Conservation (phyloP, 495 filamentous ascomycete genomes). For the Xylaria telfairii region DNA sequence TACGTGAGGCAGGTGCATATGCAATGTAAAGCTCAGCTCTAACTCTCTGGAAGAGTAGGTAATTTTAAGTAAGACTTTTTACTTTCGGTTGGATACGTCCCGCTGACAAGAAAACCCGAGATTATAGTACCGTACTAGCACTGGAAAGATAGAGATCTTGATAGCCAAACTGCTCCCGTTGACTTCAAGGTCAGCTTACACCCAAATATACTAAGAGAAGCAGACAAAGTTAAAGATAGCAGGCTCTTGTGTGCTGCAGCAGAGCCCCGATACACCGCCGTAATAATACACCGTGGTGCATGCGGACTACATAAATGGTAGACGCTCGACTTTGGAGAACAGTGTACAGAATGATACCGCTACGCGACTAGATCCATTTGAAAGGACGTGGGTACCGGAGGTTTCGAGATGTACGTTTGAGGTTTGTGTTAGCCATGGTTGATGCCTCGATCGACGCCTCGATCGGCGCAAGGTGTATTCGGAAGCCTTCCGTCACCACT, state of each 20-base stretch:
- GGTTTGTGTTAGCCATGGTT: too few species aligned
- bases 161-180: neutral
- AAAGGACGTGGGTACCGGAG: neutral
- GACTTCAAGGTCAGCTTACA: neutral
- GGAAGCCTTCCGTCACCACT: neutral
- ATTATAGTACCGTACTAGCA: neutral
- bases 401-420: neutral
- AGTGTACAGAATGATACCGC: neutral
- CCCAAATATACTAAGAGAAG: too few species aligned
- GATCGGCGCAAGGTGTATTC: neutral
- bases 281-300: neutral
- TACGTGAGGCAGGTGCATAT: constrained; percentile 2
- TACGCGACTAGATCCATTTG: too few species aligned
- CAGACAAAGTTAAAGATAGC: neutral
- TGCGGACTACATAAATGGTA: neutral
- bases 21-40: neutral
- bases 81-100: neutral
- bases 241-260: neutral
- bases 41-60: neutral
- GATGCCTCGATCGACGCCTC: neutral
- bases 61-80: neutral
- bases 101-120: constrained; percentile 2
- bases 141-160: neutral
- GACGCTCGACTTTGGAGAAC: neutral
- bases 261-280: neutral